Base-by-base conservation (phyloP, 345 rosid species). In the Sonneratia caseolaris region DNA sequence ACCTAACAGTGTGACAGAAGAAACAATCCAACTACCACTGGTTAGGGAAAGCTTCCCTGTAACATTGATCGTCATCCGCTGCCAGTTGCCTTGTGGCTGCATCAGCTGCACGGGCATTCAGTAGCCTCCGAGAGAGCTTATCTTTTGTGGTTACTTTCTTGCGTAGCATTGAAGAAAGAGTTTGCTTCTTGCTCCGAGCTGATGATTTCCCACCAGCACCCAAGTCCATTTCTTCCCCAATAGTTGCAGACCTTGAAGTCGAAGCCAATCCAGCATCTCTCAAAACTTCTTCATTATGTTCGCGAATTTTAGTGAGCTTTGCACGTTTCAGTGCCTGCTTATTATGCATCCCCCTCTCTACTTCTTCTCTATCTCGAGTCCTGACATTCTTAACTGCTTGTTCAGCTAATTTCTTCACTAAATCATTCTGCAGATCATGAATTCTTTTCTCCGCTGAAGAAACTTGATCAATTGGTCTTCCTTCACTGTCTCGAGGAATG, bases 191-290 rank as follows among this genome's bases (percentile, higher is more conserved):
- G 75, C 82, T 87, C 75, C 79, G 75, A 27, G 85, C 68, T 21
- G 70, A 69, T 64, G 73, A 74, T 68, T 77, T 83, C 67, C 73
- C 82, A 36, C 81, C 74, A 51, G 27, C 66, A 15, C 64, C 48
- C 38, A 72, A 75, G 74, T 81, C 88, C n/a, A 53, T n/a, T 49
- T 84, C 82, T 27, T 82, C 86, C 42, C 75, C 87, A 11, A 78
- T 12, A 69, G 56, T 82, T 69, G 77, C 86, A 64, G 91, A 91
- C 75, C 83, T 82, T 3, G 93, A 89, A 19, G 90, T 88, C 69
- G 98, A 89, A 71, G 93, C 88, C 75, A 89, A 38, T 42, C 96
- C 94, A 75, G 99, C 97, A 67, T 81, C 85, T 71, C 86, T 86
- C 37, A 95, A 77, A 73, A 95, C 90, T 61, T 87, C 84, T 55